Base-by-base conservation (phyloP, 2,329 filamentous ascomycete species). In the Fusarium caatingaense region DNA sequence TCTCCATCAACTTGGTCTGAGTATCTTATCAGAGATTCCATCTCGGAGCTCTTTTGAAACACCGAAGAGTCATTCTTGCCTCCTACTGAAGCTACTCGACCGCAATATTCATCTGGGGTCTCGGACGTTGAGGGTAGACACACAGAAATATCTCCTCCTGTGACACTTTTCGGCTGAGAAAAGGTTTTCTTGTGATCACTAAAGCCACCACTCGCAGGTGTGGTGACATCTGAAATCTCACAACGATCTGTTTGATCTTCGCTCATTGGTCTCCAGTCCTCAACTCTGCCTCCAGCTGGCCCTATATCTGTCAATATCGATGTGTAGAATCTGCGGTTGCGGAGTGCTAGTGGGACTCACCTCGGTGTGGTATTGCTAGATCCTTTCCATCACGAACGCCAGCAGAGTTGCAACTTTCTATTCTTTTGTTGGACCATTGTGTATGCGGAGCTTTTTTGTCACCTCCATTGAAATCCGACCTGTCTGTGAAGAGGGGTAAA, bases 401-500 rank as follows among this genome's bases (percentile, higher is more conserved):
- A 28, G 8, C 16, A n/a, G 18, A 16, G 16, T 12, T 13, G 9
- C 34, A 9, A 18, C 20, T 28, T 25, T 30, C 37, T 2, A 8
- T 41, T 23, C 40, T 42, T 23, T 47, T 34, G 13, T 21, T 44
- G 40, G 41, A 32, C 12, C 32, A 47, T 21, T 21, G 32, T 41
- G 21, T 20, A 7, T 34, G 15, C 23, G 28, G n/a, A 10, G 40
- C 32, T 34, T 48, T 48, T 37, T 55, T 47, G 11, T 42, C 20
- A 7, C 27, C 32, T 48, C 53, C 51, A 25, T 58, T 65, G 11
- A 60, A 28, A 40, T 57, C 64, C 7, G 62, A 44, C 3, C 72
- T 45, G 25, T 72, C 70, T 58, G 76, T 66, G 47, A 79, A 67
- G 11, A 70, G 64, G 6, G 76, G 73, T 16, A 78, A 62, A 20